Conservation (phyloP, 306 rosid species). For the Pyrus bretschneideri region DNA sequence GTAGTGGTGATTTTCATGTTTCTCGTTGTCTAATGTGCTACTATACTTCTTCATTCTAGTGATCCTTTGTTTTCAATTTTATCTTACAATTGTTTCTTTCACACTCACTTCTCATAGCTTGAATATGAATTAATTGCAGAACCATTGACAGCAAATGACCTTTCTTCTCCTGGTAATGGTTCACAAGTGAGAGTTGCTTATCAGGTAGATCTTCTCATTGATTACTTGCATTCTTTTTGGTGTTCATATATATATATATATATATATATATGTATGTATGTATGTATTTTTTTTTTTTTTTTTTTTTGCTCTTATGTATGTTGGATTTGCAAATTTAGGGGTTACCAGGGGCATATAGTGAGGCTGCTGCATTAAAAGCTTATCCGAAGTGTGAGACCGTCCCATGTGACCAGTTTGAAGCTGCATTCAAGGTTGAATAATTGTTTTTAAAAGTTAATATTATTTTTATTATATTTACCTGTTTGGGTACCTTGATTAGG, state of each 20-base stretch:
- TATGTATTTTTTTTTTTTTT: no score
- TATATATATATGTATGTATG: no score
- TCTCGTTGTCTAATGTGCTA: neutral
- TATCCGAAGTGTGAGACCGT: conserved; percentile 84
- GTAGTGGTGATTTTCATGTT: neutral
- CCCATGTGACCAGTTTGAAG: conserved; percentile 81
- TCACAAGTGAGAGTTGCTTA: conserved; percentile 79
- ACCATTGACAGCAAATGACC: conserved; percentile 51
- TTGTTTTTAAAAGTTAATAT: neutral
- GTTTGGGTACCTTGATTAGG: conserved; percentile 12
- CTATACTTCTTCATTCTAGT: conserved; percentile 7
- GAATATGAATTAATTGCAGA: conserved; percentile 42
- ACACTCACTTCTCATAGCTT: conserved; percentile 6
- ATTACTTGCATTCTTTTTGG: conserved; percentile 6
- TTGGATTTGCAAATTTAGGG: conserved; percentile 45
- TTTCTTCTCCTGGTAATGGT: conserved; percentile 37
- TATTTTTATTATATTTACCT: neutral
- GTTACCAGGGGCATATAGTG: conserved; percentile 77
- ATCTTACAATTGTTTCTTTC: neutral
- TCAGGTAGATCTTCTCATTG: conserved; percentile 49
- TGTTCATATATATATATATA: neutral
- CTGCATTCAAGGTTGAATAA: conserved; percentile 64
- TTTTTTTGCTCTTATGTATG: conserved; percentile 13
- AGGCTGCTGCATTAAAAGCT: conserved; percentile 81
- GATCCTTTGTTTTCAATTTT: conserved; percentile 2